Evolutionary conservation across 192 early-diverging fungal genomes (phyloP).

Genomic region (Backusella westeae): DNA sequence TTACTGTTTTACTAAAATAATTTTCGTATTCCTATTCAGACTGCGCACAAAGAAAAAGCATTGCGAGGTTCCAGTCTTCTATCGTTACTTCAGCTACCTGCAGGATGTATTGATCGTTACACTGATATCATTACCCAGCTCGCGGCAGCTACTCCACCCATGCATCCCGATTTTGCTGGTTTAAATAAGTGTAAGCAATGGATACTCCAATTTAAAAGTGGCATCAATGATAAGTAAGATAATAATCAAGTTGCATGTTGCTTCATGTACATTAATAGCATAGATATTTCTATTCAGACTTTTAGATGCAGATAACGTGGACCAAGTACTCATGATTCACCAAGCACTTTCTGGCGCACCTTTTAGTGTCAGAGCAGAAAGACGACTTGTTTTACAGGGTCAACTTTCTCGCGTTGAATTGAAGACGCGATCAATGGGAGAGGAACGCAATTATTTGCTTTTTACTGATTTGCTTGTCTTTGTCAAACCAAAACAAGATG

Average conservation of each 20-base stretch:
- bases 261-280: slow-evolving; percentile 7
- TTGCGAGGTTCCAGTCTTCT: slow-evolving; percentile 22
- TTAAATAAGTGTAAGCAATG: slow-evolving; percentile 13
- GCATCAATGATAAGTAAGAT: not conserved
- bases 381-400: slow-evolving; percentile 25
- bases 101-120: slow-evolving; percentile 28
- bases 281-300: slow-evolving; percentile 10
- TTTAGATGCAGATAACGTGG: slow-evolving; percentile 20
- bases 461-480: slow-evolving; percentile 27
- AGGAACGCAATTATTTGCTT: slow-evolving; percentile 23
- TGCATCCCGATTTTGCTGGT: slow-evolving; percentile 37
- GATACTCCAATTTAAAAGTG: slow-evolving; percentile 8
- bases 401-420: slow-evolving; percentile 19
- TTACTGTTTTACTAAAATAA: not conserved
- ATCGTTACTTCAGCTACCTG: slow-evolving; percentile 29
- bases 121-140: slow-evolving; percentile 20
- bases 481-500: slow-evolving; percentile 22
- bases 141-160: slow-evolving; percentile 17
- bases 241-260: not conserved
- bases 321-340: slow-evolving; percentile 28
- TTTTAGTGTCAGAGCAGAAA: slow-evolving; percentile 18
- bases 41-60: slow-evolving; percentile 23
- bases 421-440: slow-evolving; percentile 12
- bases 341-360: slow-evolving; percentile 23
- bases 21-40: slow-evolving; percentile 19